phyloP scores from a whole-genome alignment of 164 flowering plant genomes.

The Santalum album region DNA sequence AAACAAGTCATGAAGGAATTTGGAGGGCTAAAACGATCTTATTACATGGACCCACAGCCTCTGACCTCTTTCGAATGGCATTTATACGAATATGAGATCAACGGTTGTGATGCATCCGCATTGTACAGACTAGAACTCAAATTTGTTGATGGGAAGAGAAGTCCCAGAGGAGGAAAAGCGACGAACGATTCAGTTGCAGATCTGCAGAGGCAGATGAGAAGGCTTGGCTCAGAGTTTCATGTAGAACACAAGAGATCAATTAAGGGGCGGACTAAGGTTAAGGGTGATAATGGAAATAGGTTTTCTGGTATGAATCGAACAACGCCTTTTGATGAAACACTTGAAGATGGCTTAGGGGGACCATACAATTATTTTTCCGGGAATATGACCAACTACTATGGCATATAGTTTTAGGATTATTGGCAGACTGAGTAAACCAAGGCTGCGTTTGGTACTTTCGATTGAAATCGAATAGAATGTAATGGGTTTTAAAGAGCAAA shows the following conservation, averaged over 20 bases:
- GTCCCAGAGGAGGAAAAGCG: not conserved
- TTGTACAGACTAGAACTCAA: not conserved
- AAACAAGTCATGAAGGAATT: conserved; percentile 90
- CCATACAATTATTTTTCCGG: not conserved
- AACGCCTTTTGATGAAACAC: not conserved
- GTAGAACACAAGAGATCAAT: not conserved
- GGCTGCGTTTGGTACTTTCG: too few species aligned
- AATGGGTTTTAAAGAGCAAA: too few species aligned
- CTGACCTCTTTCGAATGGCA: conserved; percentile 20
- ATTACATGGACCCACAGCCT: conserved; percentile 99
- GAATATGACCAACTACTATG: not conserved
- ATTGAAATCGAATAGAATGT: too few species aligned
- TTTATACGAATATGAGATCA: not conserved
- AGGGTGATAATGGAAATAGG: not conserved
- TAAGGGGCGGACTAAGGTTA: not conserved
- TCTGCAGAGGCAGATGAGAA: not conserved
- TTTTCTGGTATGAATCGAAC: not conserved
- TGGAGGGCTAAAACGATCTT: conserved; percentile 89
- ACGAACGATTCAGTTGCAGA: not conserved
- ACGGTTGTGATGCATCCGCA: not conserved
- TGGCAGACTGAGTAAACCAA: not conserved
- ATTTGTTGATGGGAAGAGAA: not conserved
- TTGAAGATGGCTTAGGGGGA: not conserved
- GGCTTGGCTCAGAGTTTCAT: not conserved
- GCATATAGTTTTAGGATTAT: not conserved